Evolutionary conservation across 352 stramenopile species (phyloP).

Genomic region (Globisporangium nunn): DNA sequence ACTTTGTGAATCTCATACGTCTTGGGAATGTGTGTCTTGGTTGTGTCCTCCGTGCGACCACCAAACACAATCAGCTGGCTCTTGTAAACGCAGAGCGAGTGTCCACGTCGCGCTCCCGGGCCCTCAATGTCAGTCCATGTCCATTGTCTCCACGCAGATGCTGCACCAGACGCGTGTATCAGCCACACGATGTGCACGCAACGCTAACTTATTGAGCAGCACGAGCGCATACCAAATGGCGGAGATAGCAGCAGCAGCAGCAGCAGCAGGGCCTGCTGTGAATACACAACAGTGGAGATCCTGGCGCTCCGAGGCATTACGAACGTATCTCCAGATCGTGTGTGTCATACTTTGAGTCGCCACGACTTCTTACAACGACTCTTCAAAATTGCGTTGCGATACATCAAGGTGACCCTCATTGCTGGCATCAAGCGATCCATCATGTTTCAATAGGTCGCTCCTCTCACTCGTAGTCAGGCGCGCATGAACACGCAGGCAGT

Average conservation of each 20-base stretch:
- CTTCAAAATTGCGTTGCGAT: background rate
- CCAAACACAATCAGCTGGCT: slow-evolving; percentile 89
- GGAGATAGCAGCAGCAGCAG: background rate
- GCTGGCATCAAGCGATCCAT: background rate
- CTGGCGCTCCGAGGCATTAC: background rate
- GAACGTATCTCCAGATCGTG: background rate
- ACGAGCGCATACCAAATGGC: background rate
- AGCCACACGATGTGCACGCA: background rate
- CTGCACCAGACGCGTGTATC: background rate
- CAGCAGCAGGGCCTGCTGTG: too few relatives aligned
- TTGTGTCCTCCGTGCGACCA: slow-evolving; percentile 87
- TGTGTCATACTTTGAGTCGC: background rate
- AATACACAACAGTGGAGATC: background rate
- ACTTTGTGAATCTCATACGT: slow-evolving; percentile 85
- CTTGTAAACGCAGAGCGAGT: slow-evolving; percentile 85
- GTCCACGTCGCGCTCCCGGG: slow-evolving; percentile 69
- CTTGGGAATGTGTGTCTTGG: slow-evolving; percentile 82
- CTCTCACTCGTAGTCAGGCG: background rate
- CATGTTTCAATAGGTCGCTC: background rate
- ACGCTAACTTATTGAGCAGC: background rate
- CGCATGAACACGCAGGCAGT: background rate
- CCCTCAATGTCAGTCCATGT: slow-evolving; percentile 50
- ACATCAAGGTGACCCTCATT: too few relatives aligned
- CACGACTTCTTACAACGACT: too few relatives aligned
- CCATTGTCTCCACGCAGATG: slow-evolving; percentile 78